Conservation (phyloP, 176 grass and related monocot species). For the Oryza rufipogon region DNA sequence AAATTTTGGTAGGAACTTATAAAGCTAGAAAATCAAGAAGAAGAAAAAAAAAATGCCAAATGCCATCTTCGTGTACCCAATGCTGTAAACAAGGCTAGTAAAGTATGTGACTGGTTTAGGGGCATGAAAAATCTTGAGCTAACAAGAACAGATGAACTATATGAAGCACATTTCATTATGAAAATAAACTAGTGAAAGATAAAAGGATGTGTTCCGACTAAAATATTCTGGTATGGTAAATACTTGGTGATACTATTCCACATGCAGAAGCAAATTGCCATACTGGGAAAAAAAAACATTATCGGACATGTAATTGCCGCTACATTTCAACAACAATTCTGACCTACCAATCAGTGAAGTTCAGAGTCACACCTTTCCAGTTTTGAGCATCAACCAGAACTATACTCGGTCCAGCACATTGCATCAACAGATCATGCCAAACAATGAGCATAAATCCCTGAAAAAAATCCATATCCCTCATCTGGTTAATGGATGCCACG, state of each 20-base stretch:
- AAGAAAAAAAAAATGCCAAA: not conserved
- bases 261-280: not conserved
- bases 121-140: not conserved
- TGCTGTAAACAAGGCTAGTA: not conserved
- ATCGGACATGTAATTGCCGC: no score
- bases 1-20: not conserved
- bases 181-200: not conserved
- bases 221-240: not conserved
- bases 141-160: not conserved
- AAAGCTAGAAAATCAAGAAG: conserved; percentile 24
- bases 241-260: not conserved
- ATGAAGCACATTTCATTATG: not conserved
- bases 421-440: not conserved
- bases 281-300: no score
- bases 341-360: not conserved
- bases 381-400: conserved; percentile 3
- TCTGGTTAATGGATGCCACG: not conserved
- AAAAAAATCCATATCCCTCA: not conserved
- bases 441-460: not conserved
- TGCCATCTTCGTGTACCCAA: not conserved
- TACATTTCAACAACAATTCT: not conserved
- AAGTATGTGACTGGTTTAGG: not conserved
- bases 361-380: not conserved
- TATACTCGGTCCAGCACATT: not conserved
- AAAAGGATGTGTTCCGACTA: not conserved